Conservation (phyloP, 495 filamentous ascomycete genomes). For the Neurospora pannonica region DNA sequence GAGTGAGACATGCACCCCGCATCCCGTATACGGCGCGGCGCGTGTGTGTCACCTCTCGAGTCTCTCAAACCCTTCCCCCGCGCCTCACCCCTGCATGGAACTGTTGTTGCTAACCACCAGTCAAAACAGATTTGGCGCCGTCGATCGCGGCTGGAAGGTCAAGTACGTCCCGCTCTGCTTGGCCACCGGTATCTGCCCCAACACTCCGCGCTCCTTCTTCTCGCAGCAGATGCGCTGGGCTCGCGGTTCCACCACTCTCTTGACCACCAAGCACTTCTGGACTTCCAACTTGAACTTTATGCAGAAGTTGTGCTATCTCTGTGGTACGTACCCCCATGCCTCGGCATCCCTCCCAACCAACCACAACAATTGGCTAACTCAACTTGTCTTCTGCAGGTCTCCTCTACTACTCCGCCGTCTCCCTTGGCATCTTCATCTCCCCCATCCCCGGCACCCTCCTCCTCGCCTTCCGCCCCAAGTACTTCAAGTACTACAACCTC, state of each 20-base stretch:
- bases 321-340: conserved; percentile 6
- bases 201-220: conserved; percentile 25
- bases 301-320: conserved; percentile 25
- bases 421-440: conserved; percentile 26
- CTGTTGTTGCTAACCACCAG: neutral
- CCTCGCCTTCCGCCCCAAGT: conserved; percentile 19
- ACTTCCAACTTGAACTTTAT: conserved; percentile 20
- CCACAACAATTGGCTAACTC: neutral
- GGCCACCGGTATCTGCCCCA: conserved; percentile 25
- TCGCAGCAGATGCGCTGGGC: conserved; percentile 29
- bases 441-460: conserved; percentile 23
- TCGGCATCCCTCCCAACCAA: neutral
- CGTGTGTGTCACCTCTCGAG: neutral
- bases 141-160: conserved; percentile 27
- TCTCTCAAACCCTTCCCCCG: neutral
- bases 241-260: conserved; percentile 20
- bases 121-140: conserved; percentile 16
- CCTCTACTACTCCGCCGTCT: conserved; percentile 26
- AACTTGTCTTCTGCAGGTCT: conserved; percentile 7
- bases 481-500: conserved; percentile 28
- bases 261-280: conserved; percentile 25
- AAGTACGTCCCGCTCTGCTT: conserved; percentile 24
- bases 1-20: neutral
- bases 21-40: neutral
- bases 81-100: neutral